These are phyloP conservation scores for Purpureocillium lavendulum DNA, from an alignment of 2,329 filamentous ascomycete species.

Conservation along the genomic window DNA sequence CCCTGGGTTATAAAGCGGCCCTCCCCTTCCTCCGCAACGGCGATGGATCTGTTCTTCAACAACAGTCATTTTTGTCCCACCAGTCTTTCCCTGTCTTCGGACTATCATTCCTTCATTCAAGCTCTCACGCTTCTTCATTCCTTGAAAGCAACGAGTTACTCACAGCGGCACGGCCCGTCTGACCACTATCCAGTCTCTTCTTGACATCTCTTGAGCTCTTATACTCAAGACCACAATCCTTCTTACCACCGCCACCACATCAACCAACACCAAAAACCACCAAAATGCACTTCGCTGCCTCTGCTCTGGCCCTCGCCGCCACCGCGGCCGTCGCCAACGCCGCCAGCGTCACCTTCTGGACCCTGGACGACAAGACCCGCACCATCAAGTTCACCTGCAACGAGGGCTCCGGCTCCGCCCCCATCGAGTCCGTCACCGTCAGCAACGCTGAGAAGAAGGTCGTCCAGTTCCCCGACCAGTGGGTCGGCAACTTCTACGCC, in stretches of 20 bases:
- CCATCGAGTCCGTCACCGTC: constrained; percentile 31
- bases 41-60: too few species aligned
- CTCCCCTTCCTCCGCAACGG: constrained; percentile 11
- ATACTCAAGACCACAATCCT: constrained; percentile 6
- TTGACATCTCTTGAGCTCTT: constrained; percentile 6
- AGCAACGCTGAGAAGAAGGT: constrained; percentile 26
- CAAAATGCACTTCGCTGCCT: constrained; percentile 47
- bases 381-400: constrained; percentile 42
- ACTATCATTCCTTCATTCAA: constrained; percentile 10
- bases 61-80: too few species aligned
- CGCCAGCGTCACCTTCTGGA: constrained; percentile 48
- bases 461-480: constrained; percentile 33
- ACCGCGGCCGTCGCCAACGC: constrained; percentile 33
- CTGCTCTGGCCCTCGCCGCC: constrained; percentile 35
- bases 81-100: constrained; percentile 15
- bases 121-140: constrained; percentile 14
- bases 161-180: neutral
- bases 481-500: constrained; percentile 44
- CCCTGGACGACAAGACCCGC: constrained; percentile 43
- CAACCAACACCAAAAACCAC: constrained; percentile 12
- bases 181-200: constrained; percentile 3
- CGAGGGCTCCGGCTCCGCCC: constrained; percentile 24
- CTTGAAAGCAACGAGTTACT: neutral
- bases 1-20: constrained; percentile 16
- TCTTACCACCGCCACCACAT: too few species aligned